Percentiles rank a stretch among this genome's conserved stretches.
These are phyloP conservation scores for Metarhizium album DNA, from an alignment of 2,329 filamentous ascomycete genomes.

Conservation along the genomic window DNA sequence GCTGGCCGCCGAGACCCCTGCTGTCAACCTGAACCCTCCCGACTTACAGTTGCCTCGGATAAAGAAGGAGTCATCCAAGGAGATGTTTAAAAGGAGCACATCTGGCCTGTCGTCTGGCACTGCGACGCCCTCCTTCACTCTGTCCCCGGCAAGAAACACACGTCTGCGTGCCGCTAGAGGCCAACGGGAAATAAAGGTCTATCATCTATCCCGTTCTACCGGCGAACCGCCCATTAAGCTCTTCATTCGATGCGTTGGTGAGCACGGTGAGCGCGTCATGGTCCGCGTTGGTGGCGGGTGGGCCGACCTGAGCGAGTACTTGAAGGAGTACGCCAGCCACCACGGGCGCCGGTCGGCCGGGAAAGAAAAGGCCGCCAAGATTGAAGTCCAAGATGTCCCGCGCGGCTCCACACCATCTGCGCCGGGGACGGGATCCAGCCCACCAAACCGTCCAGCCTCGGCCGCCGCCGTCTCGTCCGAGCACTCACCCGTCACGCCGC, in stretches of 20 bases:
- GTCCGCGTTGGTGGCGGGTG: constrained; percentile 96
- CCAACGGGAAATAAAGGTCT: constrained; percentile 75
- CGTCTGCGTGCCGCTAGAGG: constrained; percentile 38
- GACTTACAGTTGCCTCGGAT: constrained; percentile 42
- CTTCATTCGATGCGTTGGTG: constrained; percentile 85
- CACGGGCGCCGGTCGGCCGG: constrained; percentile 61
- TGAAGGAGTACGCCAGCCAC: constrained; percentile 86
- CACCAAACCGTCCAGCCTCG: constrained; percentile 27
- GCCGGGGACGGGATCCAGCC: constrained; percentile 26
- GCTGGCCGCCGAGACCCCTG: constrained; percentile 45
- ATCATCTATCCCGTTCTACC: constrained; percentile 77
- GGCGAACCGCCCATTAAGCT: constrained; percentile 87
- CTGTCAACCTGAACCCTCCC: constrained; percentile 46
- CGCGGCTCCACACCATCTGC: constrained; percentile 17
- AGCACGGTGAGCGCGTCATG: constrained; percentile 88
- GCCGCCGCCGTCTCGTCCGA: constrained; percentile 27
- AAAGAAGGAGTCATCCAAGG: constrained; percentile 31
- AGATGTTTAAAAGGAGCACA: constrained; percentile 34
- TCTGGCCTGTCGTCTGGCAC: constrained; percentile 47
- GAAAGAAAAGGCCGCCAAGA: constrained; percentile 33
- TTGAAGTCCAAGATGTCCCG: constrained; percentile 47
- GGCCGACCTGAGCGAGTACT: constrained; percentile 90
- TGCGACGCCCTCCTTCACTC: constrained; percentile 55
- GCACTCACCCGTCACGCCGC: constrained; percentile 32
- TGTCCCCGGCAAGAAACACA: constrained; percentile 50